These are phyloP conservation scores for Euclidium syriacum DNA, from an alignment of 345 rosid genomes.

Conservation along the genomic window DNA sequence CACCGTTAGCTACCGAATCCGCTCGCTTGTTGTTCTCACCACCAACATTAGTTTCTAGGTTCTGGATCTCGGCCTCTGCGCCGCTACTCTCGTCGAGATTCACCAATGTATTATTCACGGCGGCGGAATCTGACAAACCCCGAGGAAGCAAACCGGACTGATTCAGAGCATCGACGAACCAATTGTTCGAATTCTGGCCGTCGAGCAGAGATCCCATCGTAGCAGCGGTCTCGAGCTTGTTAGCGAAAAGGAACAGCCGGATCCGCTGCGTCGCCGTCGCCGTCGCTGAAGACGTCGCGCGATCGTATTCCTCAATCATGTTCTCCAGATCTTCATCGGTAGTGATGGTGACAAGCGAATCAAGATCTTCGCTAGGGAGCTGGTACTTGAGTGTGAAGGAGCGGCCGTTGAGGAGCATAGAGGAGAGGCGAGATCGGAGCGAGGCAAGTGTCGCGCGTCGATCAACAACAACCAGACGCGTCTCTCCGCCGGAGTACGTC, in stretches of 20 bases:
- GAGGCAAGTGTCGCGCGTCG: constrained; percentile 53
- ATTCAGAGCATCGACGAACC: constrained; percentile 86
- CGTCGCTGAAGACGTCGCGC: constrained; percentile 35
- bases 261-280: constrained; percentile 41
- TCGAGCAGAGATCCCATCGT: constrained; percentile 67
- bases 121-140: constrained; percentile 58
- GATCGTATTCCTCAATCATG: constrained; percentile 78
- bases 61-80: constrained; percentile 23
- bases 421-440: constrained; percentile 55
- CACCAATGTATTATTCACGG: constrained; percentile 41
- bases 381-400: constrained; percentile 75
- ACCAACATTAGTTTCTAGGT: constrained; percentile 6
- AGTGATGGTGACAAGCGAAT: constrained; percentile 68
- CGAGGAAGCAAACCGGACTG: constrained; percentile 58
- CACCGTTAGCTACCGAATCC: constrained; percentile 2
- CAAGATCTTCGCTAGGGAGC: constrained; percentile 83
- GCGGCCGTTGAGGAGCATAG: constrained; percentile 55
- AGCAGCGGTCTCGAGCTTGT: constrained; percentile 63
- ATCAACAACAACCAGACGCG: constrained; percentile 57
- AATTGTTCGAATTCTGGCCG: constrained; percentile 65
- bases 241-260: constrained; percentile 61
- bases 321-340: constrained; percentile 85
- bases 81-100: constrained; percentile 42
- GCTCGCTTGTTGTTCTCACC: constrained; percentile 31
- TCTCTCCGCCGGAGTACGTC: constrained; percentile 72